phyloP scores from a whole-genome alignment of 1,139 yeast species.

The Yueomyces sp. region DNA sequence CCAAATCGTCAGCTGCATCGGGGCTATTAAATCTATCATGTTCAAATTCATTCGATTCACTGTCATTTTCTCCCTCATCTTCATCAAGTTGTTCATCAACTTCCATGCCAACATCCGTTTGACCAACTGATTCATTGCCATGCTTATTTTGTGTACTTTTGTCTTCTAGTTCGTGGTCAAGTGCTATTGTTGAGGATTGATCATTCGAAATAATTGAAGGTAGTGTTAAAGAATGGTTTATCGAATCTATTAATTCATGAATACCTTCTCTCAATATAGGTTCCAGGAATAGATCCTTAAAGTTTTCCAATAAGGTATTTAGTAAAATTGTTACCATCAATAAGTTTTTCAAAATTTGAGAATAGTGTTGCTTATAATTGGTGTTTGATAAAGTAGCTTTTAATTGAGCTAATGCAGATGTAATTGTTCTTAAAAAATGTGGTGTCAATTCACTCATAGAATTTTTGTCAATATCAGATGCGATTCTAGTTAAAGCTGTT shows the following conservation, averaged over 20 bases:
- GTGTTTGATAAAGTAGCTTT: slow-evolving; percentile 21
- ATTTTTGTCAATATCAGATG: slow-evolving; percentile 13
- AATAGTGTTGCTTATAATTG: not conserved
- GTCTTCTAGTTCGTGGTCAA: slow-evolving; percentile 5
- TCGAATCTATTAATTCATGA: slow-evolving; percentile 27
- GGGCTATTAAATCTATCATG: slow-evolving; percentile 2
- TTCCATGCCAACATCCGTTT: slow-evolving; percentile 7
- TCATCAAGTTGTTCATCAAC: slow-evolving; percentile 7
- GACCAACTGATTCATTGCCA: slow-evolving; percentile 6
- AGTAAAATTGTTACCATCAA: slow-evolving; percentile 25
- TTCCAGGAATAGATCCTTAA: slow-evolving; percentile 14
- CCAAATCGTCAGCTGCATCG: slow-evolving; percentile 8
- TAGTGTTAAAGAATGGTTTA: not conserved
- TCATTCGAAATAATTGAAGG: not conserved
- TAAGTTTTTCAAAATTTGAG: slow-evolving; percentile 23
- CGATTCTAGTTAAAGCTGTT: slow-evolving; percentile 43
- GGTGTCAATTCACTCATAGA: slow-evolving; percentile 10
- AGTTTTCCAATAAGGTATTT: not conserved
- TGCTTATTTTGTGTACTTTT: slow-evolving; percentile 4
- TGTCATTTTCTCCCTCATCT: slow-evolving; percentile 15
- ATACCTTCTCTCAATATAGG: slow-evolving; percentile 66
- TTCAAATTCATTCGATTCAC: slow-evolving; percentile 23
- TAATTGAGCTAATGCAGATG: slow-evolving; percentile 60
- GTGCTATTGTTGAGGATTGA: not conserved
- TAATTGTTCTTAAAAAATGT: slow-evolving; percentile 38